Evolutionary conservation across 2,329 filamentous ascomycete genomes (phyloP).

Genomic region (Cyphellophora europaea): DNA sequence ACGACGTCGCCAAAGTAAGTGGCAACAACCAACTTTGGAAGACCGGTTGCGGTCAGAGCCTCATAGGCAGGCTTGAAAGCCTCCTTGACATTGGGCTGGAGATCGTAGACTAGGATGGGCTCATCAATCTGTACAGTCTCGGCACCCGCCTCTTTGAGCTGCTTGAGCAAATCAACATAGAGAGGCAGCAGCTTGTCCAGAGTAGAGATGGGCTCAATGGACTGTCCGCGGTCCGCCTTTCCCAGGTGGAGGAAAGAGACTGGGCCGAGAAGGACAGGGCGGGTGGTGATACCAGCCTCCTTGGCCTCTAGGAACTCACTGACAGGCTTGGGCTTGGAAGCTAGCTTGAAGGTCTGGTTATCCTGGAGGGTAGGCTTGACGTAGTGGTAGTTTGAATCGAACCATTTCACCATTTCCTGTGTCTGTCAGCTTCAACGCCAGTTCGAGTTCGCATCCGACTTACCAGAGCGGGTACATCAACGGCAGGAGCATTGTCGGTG

Average conservation of each 20-base stretch:
- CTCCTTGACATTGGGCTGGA: slow-evolving; percentile 80
- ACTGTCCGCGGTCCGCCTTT: slow-evolving; percentile 95
- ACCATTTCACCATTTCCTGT: slow-evolving; percentile 99
- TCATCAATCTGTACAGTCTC: slow-evolving; percentile 98
- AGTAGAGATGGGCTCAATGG: slow-evolving; percentile 85
- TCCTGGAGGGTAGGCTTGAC: slow-evolving; percentile 98
- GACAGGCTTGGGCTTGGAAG: slow-evolving; percentile 83
- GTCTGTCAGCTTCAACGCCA: slow-evolving; percentile 9
- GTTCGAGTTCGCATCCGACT: slow-evolving; percentile 22
- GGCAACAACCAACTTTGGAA: slow-evolving; percentile 80
- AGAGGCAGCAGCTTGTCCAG: slow-evolving; percentile 88
- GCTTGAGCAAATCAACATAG: slow-evolving; percentile 83
- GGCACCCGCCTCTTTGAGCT: slow-evolving; percentile 93
- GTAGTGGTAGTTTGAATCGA: slow-evolving; percentile 99
- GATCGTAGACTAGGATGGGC: slow-evolving; percentile 91
- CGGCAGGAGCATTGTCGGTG: slow-evolving; percentile 34
- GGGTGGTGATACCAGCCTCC: slow-evolving; percentile 85
- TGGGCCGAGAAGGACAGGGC: slow-evolving; percentile 88
- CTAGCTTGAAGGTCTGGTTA: slow-evolving; percentile 91
- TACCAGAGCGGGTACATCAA: slow-evolving; percentile 81
- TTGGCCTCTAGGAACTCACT: slow-evolving; percentile 94
- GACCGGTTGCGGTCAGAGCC: slow-evolving; percentile 58
- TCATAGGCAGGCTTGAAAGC: slow-evolving; percentile 98
- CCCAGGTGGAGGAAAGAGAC: slow-evolving; percentile 96
- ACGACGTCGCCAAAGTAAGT: slow-evolving; percentile 99